Evolutionary conservation across 345 rosid genomes (phyloP).

Genomic region (Eucalyptus sp.): DNA sequence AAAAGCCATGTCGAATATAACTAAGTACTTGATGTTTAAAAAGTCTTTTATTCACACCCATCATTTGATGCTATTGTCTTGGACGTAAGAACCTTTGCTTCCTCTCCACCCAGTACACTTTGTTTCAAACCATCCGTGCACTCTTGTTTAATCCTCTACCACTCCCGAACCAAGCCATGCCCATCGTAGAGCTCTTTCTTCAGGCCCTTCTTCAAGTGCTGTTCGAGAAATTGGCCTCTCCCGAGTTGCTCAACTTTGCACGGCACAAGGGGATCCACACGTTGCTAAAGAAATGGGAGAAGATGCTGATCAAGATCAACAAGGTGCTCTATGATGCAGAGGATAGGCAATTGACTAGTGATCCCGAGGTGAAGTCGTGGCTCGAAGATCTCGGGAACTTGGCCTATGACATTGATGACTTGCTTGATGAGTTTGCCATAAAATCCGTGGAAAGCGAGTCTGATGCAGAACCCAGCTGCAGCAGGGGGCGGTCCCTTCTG

Average conservation of each 20-base stretch:
- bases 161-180: background rate
- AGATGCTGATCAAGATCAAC: fast-evolving
- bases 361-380: background rate
- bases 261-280: background rate
- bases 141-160: background rate
- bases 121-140: background rate
- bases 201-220: background rate
- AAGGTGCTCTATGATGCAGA: background rate
- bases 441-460: background rate
- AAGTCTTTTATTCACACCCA: no score
- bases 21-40: no score
- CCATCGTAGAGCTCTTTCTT: background rate
- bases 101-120: background rate
- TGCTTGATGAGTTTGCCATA: background rate
- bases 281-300: background rate
- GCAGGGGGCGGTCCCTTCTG: background rate
- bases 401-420: background rate
- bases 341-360: fast-evolving
- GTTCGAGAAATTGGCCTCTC: background rate
- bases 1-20: no score
- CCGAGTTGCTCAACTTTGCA: background rate
- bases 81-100: background rate
- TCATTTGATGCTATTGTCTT: background rate
- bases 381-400: background rate
- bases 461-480: background rate